phyloP scores from a whole-genome alignment of 1,284 basidiomycete genomes.

The Heterobasidion irregulare region DNA sequence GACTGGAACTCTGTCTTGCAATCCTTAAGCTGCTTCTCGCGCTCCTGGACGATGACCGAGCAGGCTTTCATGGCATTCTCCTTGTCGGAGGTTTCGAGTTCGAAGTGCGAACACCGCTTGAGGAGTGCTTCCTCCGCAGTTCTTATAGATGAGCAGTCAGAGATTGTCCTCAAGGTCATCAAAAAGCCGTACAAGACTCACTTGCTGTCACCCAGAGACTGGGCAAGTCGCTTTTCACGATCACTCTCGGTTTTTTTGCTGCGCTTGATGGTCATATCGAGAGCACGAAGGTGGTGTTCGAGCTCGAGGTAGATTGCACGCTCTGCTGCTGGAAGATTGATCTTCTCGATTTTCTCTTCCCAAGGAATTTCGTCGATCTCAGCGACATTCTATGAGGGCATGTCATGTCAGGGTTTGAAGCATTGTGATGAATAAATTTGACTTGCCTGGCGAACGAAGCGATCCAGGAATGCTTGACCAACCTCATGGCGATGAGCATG shows the following conservation, averaged over 20 bases:
- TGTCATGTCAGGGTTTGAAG: slow-evolving; percentile 4
- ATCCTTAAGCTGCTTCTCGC: slow-evolving; percentile 69
- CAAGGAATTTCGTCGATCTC: slow-evolving; percentile 95
- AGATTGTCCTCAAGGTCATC: background rate
- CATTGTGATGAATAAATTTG: background rate
- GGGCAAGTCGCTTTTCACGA: slow-evolving; percentile 80
- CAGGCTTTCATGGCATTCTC: slow-evolving; percentile 87
- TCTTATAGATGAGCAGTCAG: slow-evolving; percentile 25
- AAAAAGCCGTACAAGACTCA: slow-evolving; percentile 27
- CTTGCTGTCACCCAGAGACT: slow-evolving; percentile 86
- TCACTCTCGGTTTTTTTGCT: slow-evolving; percentile 86
- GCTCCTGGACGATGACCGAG: slow-evolving; percentile 82
- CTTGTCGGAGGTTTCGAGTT: slow-evolving; percentile 67
- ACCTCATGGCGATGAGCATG: slow-evolving; percentile 80
- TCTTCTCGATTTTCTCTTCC: slow-evolving; percentile 56
- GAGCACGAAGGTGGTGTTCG: slow-evolving; percentile 86
- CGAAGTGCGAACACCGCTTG: slow-evolving; percentile 92
- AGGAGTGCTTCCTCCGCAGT: slow-evolving; percentile 87
- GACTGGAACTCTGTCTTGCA: slow-evolving; percentile 70
- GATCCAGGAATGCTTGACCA: slow-evolving; percentile 80
- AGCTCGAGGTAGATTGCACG: slow-evolving; percentile 93
- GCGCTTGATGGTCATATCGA: slow-evolving; percentile 83
- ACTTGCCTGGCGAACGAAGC: slow-evolving; percentile 76
- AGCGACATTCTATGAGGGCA: slow-evolving; percentile 68
- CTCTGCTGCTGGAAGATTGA: slow-evolving; percentile 85